Base-by-base conservation (phyloP, 1,139 yeast species). In the Scheffersomyces segobiensis region DNA sequence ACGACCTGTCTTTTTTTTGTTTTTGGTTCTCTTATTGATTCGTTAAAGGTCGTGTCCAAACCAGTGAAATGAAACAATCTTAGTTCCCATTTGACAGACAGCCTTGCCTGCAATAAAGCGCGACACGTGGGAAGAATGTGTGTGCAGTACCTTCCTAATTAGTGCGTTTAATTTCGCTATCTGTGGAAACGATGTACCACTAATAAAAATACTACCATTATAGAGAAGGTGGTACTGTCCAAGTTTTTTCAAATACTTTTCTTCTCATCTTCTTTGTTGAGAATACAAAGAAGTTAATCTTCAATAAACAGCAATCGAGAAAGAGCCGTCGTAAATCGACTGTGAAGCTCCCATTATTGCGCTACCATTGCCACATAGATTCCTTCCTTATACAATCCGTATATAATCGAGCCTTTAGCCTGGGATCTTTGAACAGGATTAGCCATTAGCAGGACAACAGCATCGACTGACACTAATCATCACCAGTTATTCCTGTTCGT, bases 1-100 rank as follows among this genome's bases (percentile, higher is more conserved):
- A 86, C 87, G 91, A 87, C 91, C 92, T 87, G 58, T 22, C 66
- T 66, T 78, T 78, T 76, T 73, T 65, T 59, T 48, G n/a, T n/a
- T n/a, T n/a, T n/a, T n/a, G n/a, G n/a, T n/a, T 49, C 20, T 47
- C 42, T 18, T 49, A 26, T 48, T 53, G 8, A 12, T 7, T 19
- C 4, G 1, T 12, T 19, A 24, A 19, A 48, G 6, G 21, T 48
- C 50, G 21, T 48, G 24, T n/a, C 1, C 21, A 14, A 3, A 5
- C 42, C 17, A 32, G 17, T 14, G 42, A 14, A 10, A 32, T 32
- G 42, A 32, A 17, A 32, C 42, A 14, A 32, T 14, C 17, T 32
- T 10, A 32, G 12, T 32, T 32, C 42, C 32, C 2, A 32, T 32
- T 32, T 32, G 42, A 32, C 42, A 32, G 42, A 32, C 42, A 32